Evolutionary conservation across 371 early-diverging fungal species (phyloP).

Genomic region (Parasitella parasitica): DNA sequence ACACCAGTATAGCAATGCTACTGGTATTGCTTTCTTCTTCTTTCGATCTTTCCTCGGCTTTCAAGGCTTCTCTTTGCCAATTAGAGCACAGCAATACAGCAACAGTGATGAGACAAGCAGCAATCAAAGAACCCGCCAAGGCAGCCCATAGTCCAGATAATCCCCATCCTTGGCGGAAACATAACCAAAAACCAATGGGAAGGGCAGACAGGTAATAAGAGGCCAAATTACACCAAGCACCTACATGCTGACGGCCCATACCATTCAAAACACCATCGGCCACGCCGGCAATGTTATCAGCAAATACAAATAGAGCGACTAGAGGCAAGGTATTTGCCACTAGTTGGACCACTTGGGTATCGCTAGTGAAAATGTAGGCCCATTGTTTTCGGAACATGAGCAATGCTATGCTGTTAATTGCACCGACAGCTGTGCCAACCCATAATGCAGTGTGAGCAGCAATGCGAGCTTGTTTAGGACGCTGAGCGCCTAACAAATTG

Average conservation of each 20-base stretch:
- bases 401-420: constrained; percentile 28
- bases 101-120: constrained; percentile 23
- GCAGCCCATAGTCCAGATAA: constrained; percentile 70
- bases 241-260: constrained; percentile 67
- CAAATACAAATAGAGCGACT: constrained; percentile 75
- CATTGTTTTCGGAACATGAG: constrained; percentile 46
- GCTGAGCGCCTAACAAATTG: constrained; percentile 63
- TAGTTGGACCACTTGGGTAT: constrained; percentile 57
- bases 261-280: constrained; percentile 72
- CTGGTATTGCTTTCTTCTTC: constrained; percentile 12
- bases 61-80: constrained; percentile 29
- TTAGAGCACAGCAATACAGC: constrained; percentile 34
- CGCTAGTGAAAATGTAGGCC: constrained; percentile 69
- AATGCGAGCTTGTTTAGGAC: constrained; percentile 45
- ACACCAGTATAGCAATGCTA: no score
- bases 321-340: constrained; percentile 71
- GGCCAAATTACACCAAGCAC: constrained; percentile 64
- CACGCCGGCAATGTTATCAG: constrained; percentile 66
- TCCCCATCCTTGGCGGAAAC: constrained; percentile 53
- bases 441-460: constrained; percentile 45
- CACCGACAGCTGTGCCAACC: constrained; percentile 33
- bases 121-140: constrained; percentile 27
- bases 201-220: constrained; percentile 66
- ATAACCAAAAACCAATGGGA: constrained; percentile 63
- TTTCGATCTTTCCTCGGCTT: constrained; percentile 25